Base-by-base conservation (phyloP, 2,329 filamentous ascomycete genomes). In the Fusarium piperis region DNA sequence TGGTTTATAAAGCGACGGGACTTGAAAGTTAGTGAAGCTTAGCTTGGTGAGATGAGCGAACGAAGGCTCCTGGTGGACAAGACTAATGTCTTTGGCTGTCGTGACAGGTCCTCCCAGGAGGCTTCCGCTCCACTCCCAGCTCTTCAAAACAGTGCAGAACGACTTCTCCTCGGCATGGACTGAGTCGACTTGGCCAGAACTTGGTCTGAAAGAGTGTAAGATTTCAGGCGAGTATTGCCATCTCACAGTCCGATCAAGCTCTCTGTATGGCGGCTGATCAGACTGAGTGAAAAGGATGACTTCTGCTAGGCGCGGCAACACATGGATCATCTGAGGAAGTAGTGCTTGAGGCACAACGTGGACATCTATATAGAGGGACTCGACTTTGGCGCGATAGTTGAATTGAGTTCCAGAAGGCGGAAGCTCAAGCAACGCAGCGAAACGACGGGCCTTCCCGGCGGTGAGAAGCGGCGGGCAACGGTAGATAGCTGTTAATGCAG, bases 401-500 rank as follows among this genome's bases (percentile, higher is more conserved):
- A 88, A 86, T 3, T 79, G 78, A 2, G 88, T 87, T 3, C 81
- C 78, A 6, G 83, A 80, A 15, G 83, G 83, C 20, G 88, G 84
- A 16, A 83, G 81, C n/a, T 87, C 85, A 10, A 96, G 84, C 36
- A 91, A 81, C 28, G 84, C 75, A 36, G 82, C 79, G 4, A 89
- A 80, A n/a, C 81, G 80, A 71, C 82, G 83, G 41, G 83, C 81
- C 78, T 84, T 86, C 62, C 79, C 75, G 61, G 81, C 74, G 36
- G 77, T 81, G 65, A 87, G 85, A 48, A 96, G 83, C 2, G 90
- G 90, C 10, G 93, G 93, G 6, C 85, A 89, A 52, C 87, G 85
- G 78, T 96, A 96, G 6, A 97, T 84, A 2, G 89, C 91, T 6
- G 90, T 90, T 57, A 96, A 81, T 2, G 93, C 93, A 6, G 94